These are phyloP conservation scores for Loxodes magnus DNA, from an alignment of 73 alveolate species.

Conservation along the genomic window DNA sequence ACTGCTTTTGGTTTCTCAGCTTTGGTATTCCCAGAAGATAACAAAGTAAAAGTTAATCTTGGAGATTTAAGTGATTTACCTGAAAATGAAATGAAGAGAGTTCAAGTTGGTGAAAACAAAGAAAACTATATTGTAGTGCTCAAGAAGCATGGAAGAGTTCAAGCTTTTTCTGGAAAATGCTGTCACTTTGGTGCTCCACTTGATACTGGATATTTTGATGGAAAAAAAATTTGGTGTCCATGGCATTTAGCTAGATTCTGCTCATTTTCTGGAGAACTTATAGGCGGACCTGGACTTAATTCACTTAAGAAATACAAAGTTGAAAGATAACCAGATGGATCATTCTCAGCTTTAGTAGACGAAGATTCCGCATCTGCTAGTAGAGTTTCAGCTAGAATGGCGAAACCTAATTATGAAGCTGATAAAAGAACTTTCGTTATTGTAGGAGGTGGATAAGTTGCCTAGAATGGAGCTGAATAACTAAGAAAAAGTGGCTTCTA, in stretches of 20 bases:
- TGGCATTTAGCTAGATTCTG: slow-evolving; percentile 85
- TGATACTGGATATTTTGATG: slow-evolving; percentile 48
- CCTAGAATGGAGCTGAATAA: slow-evolving; percentile 76
- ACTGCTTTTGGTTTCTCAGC: no score
- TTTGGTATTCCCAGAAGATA: no score
- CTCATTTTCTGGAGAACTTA: slow-evolving; percentile 62
- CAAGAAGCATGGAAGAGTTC: slow-evolving; percentile 26
- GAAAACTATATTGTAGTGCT: slow-evolving; percentile 37
- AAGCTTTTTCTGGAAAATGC: slow-evolving; percentile 44
- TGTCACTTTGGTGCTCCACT: slow-evolving; percentile 85
- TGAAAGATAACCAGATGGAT: no score
- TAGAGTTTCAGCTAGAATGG: no score
- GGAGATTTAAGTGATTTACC: slow-evolving; percentile 16
- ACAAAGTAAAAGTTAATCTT: no score
- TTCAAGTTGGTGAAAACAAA: slow-evolving; percentile 33
- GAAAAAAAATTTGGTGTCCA: slow-evolving; percentile 75
- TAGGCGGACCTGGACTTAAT: slow-evolving; percentile 68
- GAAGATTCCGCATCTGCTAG: no score
- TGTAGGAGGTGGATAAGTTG: slow-evolving; percentile 88
- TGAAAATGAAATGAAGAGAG: slow-evolving; percentile 35
- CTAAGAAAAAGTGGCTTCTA: slow-evolving; percentile 61
- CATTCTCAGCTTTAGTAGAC: no score
- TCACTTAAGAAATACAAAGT: slow-evolving; percentile 69
- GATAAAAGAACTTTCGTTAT: slow-evolving; percentile 45
- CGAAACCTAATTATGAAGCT: no score